Evolutionary conservation across 768 basidiomycete genomes (phyloP).

Genomic region (Russula compacta): DNA sequence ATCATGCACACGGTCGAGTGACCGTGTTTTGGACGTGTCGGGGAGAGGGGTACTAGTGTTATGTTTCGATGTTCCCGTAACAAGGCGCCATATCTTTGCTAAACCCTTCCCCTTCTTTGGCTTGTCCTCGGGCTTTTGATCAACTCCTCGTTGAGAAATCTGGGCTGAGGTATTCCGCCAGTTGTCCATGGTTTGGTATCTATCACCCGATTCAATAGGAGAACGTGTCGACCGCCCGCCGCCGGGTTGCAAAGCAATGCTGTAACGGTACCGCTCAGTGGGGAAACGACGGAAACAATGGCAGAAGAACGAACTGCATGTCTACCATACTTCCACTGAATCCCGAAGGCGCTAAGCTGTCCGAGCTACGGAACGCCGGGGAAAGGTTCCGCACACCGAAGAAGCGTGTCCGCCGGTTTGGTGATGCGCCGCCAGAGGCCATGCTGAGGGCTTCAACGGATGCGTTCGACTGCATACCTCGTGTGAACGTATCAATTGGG

Average conservation of each 20-base stretch:
- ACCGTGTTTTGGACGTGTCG: conserved; percentile 30
- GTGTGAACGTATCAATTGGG: conserved; percentile 43
- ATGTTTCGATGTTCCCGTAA: conserved; percentile 44
- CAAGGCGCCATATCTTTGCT: conserved; percentile 72
- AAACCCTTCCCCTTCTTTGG: conserved; percentile 73
- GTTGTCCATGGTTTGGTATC: conserved; percentile 23
- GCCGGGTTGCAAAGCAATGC: conserved; percentile 73
- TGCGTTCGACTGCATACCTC: conserved; percentile 61
- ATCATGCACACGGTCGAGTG: conserved; percentile 36
- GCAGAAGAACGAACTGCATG: conserved; percentile 65
- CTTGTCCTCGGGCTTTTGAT: conserved; percentile 31
- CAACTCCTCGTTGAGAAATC: neutral
- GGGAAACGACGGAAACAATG: conserved; percentile 5
- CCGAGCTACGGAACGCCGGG: conserved; percentile 67
- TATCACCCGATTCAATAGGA: conserved; percentile 4
- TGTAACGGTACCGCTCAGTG: conserved; percentile 24
- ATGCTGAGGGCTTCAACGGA: conserved; percentile 76
- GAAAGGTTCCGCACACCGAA: conserved; percentile 68
- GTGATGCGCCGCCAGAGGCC: conserved; percentile 44
- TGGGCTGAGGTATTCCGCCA: conserved; percentile 10
- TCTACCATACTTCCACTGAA: conserved; percentile 84
- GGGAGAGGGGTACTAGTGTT: conserved; percentile 31
- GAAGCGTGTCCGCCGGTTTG: conserved; percentile 59
- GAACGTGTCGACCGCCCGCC: conserved; percentile 21
- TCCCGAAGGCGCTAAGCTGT: conserved; percentile 73